Evolutionary conservation across 83 land plant genomes (phyloP).

Genomic region (Isoetes engelmannii): DNA sequence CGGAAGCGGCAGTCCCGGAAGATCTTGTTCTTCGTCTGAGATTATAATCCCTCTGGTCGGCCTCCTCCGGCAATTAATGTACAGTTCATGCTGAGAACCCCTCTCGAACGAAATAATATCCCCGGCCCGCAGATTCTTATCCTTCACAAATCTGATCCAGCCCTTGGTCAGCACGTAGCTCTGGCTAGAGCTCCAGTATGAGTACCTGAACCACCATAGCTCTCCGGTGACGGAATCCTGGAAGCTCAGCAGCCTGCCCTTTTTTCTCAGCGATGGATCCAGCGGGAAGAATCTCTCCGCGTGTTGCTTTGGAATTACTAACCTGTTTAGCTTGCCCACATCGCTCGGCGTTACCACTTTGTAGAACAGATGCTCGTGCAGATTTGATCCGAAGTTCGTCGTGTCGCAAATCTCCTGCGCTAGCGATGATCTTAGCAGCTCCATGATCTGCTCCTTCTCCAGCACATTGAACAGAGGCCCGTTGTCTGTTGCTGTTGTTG

Average conservation of each 20-base stretch:
- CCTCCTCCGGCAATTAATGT: slow-evolving; percentile 29
- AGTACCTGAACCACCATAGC: background rate
- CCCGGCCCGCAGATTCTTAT: slow-evolving; percentile 19
- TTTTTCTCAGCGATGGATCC: slow-evolving; percentile 14
- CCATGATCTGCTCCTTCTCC: no score
- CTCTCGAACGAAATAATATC: slow-evolving; percentile 37
- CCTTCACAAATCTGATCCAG: slow-evolving; percentile 32
- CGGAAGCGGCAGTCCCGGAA: no score
- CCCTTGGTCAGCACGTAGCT: slow-evolving; percentile 39
- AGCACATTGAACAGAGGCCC: no score
- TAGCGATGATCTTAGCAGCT: no score
- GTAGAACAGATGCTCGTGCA: slow-evolving; percentile 32
- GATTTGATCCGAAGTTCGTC: background rate
- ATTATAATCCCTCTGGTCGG: background rate
- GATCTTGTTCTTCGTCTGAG: no score
- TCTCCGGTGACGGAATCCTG: slow-evolving; percentile 23
- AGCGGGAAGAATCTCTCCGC: slow-evolving; percentile 35
- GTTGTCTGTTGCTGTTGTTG: no score
- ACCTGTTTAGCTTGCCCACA: slow-evolving; percentile 33
- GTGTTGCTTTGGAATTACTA: slow-evolving; percentile 17
- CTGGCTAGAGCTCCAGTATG: slow-evolving; percentile 40
- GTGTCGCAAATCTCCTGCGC: no score
- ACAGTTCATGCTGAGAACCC: slow-evolving; percentile 14
- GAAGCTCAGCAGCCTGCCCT: slow-evolving; percentile 22
- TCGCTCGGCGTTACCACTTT: slow-evolving; percentile 37